These are phyloP conservation scores for Thelephora terrestris DNA, from an alignment of 1,284 basidiomycete species.

Conservation along the genomic window DNA sequence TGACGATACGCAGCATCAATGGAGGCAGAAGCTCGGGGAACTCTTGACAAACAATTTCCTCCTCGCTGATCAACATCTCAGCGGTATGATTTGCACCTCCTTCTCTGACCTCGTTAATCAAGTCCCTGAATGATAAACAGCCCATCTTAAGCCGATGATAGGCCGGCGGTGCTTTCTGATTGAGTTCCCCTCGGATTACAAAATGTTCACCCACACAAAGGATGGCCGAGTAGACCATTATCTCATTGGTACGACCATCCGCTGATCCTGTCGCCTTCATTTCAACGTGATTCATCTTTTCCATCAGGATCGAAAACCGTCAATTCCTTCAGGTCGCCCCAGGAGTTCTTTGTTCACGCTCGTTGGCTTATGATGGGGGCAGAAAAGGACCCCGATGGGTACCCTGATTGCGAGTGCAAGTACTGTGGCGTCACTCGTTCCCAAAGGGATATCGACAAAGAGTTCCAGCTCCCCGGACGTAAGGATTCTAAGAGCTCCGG, in stretches of 20 bases:
- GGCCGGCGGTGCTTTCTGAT: conserved; percentile 10
- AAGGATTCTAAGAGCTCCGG: background rate
- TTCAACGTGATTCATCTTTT: background rate
- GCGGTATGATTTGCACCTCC: conserved; percentile 6
- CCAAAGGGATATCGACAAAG: conserved; percentile 14
- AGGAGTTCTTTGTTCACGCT: conserved; percentile 20
- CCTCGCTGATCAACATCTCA: conserved; percentile 8
- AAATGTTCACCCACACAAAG: conserved; percentile 18
- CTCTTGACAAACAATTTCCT: conserved; percentile 14
- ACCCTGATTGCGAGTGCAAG: conserved; percentile 15
- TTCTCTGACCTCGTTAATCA: conserved; percentile 3
- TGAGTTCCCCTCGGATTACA: conserved; percentile 16
- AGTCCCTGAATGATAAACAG: background rate
- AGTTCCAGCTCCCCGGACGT: background rate
- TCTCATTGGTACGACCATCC: conserved; percentile 17
- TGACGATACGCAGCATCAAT: conserved; percentile 4
- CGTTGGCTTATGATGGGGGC: conserved; percentile 20
- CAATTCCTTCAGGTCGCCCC: conserved; percentile 18
- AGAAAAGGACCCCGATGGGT: conserved; percentile 12
- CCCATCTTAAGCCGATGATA: conserved; percentile 6
- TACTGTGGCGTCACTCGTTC: conserved; percentile 14
- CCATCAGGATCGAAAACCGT: conserved; percentile 14
- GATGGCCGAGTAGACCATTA: conserved; percentile 11
- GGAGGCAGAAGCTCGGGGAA: conserved; percentile 17
- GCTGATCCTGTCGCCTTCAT: conserved; percentile 11